Base-by-base conservation (phyloP, 805 yeast genomes). In the Monosporozyma yasuniensis region DNA sequence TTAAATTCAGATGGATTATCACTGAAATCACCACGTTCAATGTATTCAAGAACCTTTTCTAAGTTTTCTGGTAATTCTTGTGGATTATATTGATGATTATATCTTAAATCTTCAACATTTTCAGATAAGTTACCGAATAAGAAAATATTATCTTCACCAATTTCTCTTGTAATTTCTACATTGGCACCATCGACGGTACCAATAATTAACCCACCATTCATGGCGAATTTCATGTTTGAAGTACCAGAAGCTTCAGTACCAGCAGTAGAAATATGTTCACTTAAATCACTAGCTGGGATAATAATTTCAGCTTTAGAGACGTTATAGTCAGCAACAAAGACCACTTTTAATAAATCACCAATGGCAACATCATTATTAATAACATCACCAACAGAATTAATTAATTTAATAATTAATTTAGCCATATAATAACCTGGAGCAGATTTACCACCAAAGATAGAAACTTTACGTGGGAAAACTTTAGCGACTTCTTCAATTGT, bases 381-480 rank as follows among this genome's bases (percentile, higher is more conserved):
- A 46, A 87, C 91, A 5, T 79, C 81, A 30, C 86, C 83, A 37
- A 88, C 96, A 48, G 85, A 70, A 66, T 86, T 89, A 63, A 89
- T 78, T 67, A 89, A 75, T 68, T 88, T 87, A 65, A 89, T 90
- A 61, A 89, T 86, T 51, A 85, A 78, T 70, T 89, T 89, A 52
- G 97, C 97, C 81, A 89, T 87, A 72, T 87, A 89, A 68, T 89
- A 89, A 56, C 97, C 97, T n/a, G 97, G 97, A 10, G 97, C 97
- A 52, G 95, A 85, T 70, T 90, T 89, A 64, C 97, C 97, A 57
- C 97, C 97, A 67, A 90, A 81, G 53, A 89, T 78, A 42, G 81
- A 77, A 50, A 86, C 93, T 63, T 84, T 86, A 52, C 96, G 83
- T 52, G 80, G 77, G 66, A 76, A 80, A 61, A 79, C 77, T 54